Evolutionary conservation across 352 stramenopile genomes (phyloP).

Genomic region (Aphanomyces stellatus): DNA sequence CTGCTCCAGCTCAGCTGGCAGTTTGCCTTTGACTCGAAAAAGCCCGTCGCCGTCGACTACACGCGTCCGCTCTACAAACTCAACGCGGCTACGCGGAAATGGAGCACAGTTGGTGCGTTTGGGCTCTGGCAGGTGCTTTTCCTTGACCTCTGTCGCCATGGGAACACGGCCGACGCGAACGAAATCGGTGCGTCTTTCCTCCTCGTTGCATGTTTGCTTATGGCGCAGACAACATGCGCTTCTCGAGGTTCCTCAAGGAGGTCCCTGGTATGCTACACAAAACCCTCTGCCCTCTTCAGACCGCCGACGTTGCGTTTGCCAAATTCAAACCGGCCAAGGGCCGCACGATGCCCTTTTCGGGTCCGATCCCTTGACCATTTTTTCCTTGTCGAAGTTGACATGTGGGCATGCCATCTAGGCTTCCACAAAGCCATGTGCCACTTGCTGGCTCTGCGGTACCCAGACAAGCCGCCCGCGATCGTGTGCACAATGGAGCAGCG

Average conservation of each 20-base stretch:
- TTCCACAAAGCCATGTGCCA: constrained; percentile 8
- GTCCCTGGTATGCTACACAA: constrained; percentile 14
- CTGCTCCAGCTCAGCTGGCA: neutral
- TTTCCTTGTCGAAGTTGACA: neutral
- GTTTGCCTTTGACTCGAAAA: neutral
- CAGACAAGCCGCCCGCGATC: neutral
- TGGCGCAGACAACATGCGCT: constrained; percentile 11
- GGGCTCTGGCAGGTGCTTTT: constrained; percentile 4
- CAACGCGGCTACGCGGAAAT: neutral
- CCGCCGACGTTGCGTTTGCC: constrained; percentile 9
- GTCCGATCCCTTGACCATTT: neutral
- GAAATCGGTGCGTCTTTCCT: neutral
- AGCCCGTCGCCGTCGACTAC: neutral
- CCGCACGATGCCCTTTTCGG: constrained; percentile 1
- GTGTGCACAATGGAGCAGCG: neutral
- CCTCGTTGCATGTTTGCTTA: neutral
- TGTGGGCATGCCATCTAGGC: neutral
- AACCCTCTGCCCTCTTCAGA: neutral
- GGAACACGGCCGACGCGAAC: neutral
- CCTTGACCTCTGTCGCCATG: constrained; percentile 2
- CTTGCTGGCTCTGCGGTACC: neutral
- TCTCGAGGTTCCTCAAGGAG: constrained; percentile 6
- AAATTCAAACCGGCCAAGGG: constrained; percentile 6
- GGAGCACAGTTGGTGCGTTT: neutral
- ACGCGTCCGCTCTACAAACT: neutral